These are phyloP conservation scores for Claviceps pazoutovae DNA, from an alignment of 2,329 filamentous ascomycete genomes.

Conservation along the genomic window DNA sequence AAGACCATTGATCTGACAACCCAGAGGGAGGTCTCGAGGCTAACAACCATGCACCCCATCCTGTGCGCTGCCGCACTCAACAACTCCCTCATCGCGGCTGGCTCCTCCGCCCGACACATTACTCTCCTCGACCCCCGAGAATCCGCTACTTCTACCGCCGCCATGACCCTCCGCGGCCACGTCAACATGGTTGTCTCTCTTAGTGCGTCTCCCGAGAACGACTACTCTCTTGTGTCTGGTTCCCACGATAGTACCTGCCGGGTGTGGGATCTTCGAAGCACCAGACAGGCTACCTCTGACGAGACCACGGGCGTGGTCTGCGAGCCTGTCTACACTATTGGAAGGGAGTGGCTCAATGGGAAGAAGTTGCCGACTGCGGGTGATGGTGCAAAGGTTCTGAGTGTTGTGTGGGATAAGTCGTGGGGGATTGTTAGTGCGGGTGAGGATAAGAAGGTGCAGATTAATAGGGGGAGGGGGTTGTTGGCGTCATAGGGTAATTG, in stretches of 20 bases:
- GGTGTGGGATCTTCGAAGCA: conserved; percentile 81
- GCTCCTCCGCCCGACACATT: conserved; percentile 75
- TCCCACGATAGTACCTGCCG: conserved; percentile 85
- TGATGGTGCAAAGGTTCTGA: conserved; percentile 81
- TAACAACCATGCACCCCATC: conserved; percentile 72
- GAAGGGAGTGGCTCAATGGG: conserved; percentile 55
- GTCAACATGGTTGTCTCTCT: conserved; percentile 53
- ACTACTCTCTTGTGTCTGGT: conserved; percentile 76
- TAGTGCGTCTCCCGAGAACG: conserved; percentile 43
- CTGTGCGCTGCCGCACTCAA: conserved; percentile 64
- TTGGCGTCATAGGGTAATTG: conserved; percentile 20
- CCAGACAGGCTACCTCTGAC: conserved; percentile 42
- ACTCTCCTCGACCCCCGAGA: conserved; percentile 84
- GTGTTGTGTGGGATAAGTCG: conserved; percentile 70
- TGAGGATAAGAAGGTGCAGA: conserved; percentile 88
- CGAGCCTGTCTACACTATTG: conserved; percentile 62
- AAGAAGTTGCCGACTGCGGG: conserved; percentile 55
- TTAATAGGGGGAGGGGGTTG: conserved; percentile 56
- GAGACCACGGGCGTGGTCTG: conserved; percentile 50
- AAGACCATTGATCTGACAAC: conserved; percentile 87
- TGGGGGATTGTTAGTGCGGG: conserved; percentile 84
- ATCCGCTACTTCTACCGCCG: conserved; percentile 59
- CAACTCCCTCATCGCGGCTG: conserved; percentile 51
- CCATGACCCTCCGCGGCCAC: conserved; percentile 86
- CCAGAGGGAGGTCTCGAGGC: conserved; percentile 59